These are phyloP conservation scores for Cephaloascus albidus DNA, from an alignment of 805 yeast genomes.

Conservation along the genomic window DNA sequence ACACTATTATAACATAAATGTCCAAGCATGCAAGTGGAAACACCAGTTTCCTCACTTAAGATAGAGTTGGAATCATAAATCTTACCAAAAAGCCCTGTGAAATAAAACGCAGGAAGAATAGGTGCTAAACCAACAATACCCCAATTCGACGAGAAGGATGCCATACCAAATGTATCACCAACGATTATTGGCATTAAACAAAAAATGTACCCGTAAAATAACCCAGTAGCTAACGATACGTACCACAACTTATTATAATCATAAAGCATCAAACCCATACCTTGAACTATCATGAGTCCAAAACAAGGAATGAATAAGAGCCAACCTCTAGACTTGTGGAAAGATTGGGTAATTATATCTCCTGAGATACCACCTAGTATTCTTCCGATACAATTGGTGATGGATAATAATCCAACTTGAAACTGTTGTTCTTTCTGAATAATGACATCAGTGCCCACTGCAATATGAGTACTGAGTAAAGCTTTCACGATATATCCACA, in stretches of 20 bases:
- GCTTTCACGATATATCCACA: slow-evolving; percentile 38
- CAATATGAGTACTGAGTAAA: slow-evolving; percentile 11
- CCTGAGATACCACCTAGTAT: slow-evolving; percentile 54
- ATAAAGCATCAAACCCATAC: slow-evolving; percentile 27
- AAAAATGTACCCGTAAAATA: slow-evolving; percentile 66
- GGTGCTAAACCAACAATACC: slow-evolving; percentile 65
- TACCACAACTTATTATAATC: slow-evolving; percentile 31
- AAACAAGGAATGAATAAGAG: slow-evolving; percentile 43
- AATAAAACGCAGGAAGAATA: slow-evolving; percentile 45
- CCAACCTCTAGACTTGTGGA: slow-evolving; percentile 39
- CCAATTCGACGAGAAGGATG: slow-evolving; percentile 62
- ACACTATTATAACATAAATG: slow-evolving; percentile 38
- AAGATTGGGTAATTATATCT: slow-evolving; percentile 43
- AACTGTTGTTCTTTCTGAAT: slow-evolving; percentile 52
- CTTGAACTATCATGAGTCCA: slow-evolving; percentile 40
- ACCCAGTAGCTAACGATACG: slow-evolving; percentile 51
- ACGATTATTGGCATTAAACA: slow-evolving; percentile 69
- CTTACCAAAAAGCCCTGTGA: slow-evolving; percentile 56
- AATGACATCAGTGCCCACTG: slow-evolving; percentile 13
- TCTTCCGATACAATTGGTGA: slow-evolving; percentile 61
- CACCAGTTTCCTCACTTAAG: slow-evolving; percentile 7
- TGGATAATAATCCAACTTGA: slow-evolving; percentile 66
- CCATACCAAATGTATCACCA: slow-evolving; percentile 67
- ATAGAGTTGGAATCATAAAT: slow-evolving; percentile 42
- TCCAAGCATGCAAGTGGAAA: slow-evolving; percentile 30